Base-by-base conservation (phyloP, 805 yeast genomes). In the Monosporozyma solicola region DNA sequence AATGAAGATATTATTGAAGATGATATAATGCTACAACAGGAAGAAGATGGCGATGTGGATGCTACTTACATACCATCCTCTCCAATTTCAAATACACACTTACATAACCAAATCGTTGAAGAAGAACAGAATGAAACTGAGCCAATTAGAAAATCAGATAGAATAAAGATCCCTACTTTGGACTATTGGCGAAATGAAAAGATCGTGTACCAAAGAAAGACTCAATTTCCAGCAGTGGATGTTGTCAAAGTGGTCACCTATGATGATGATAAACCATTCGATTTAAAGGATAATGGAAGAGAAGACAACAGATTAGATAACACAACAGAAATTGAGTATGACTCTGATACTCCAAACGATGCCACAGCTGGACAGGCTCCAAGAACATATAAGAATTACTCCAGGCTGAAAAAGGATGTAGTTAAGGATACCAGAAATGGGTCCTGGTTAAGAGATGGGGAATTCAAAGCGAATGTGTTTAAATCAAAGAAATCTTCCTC, bases 141-240 rank as follows among this genome's bases (percentile, higher is more conserved):
- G 5, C 49, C 31, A 24, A n/a, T 43, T 20, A 73, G 96, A 57
- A 72, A 87, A 57, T 86, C 95, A 0, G 73, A 76, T 33, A 75
- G 96, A 60, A 78, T 80, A 0, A 78, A 79, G 57, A 76, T 86
- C 8, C 79, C 84, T 2, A 92, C 95, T 0, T 70, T 90, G 56
- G 91, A 88, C 2, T 87, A 76, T 64, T 89, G 97, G 97, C 79
- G 85, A 65, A 87, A 87, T 62, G 96, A 89, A 67, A 74, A 81
- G 54, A 79, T 85, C 35, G 78, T 86, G 3, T 89, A 85, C 61
- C 72, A 75, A 43, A 71, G 73, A 49, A 63, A 57, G 15, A 56
- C 64, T 3, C 57, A 59, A 16, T 66, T 66, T 16, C 73, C 79
- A 13, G 75, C 83, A 10, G 81, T 82, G 50, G 80, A 80, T 41